These are phyloP conservation scores for Suhomyces chickasaworum DNA, from an alignment of 1,139 yeast species.

Conservation along the genomic window DNA sequence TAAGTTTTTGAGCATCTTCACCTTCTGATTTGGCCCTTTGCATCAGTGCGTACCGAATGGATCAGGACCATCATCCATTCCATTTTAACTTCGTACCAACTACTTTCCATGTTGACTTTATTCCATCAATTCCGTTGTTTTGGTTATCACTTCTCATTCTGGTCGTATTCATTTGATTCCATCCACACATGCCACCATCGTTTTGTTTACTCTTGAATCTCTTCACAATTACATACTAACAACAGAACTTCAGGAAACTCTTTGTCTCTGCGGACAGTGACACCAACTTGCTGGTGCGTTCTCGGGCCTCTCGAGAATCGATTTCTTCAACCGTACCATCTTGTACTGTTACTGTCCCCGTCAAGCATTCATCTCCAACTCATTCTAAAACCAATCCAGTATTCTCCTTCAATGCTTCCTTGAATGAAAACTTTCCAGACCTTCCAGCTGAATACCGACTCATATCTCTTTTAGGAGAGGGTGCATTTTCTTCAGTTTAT, in stretches of 20 bases:
- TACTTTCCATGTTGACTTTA: too few relatives aligned
- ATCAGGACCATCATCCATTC: too few relatives aligned
- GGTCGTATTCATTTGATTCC: too few relatives aligned
- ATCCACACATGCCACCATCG: background rate
- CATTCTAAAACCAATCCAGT: conserved; percentile 3
- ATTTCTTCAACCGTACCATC: background rate
- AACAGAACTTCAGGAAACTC: conserved; percentile 20
- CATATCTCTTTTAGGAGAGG: conserved; percentile 61
- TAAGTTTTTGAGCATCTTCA: background rate
- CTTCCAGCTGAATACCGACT: conserved; percentile 26
- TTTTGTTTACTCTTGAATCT: background rate
- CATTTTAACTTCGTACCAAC: too few relatives aligned
- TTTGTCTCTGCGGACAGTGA: conserved; percentile 13
- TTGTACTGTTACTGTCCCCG: background rate
- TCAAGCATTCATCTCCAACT: conserved; percentile 3
- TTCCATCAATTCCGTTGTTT: too few relatives aligned
- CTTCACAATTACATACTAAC: conserved; percentile 1
- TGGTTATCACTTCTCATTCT: too few relatives aligned
- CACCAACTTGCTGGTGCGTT: conserved; percentile 3
- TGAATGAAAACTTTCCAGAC: conserved; percentile 15
- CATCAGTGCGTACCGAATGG: too few relatives aligned
- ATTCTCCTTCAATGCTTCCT: conserved; percentile 11
- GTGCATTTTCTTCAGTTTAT: conserved; percentile 89
- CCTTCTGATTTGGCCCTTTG: background rate
- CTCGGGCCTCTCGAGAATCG: conserved; percentile 1